Conservation (phyloP, 169 alveolate species). For the Cryptosporidium bovis region DNA sequence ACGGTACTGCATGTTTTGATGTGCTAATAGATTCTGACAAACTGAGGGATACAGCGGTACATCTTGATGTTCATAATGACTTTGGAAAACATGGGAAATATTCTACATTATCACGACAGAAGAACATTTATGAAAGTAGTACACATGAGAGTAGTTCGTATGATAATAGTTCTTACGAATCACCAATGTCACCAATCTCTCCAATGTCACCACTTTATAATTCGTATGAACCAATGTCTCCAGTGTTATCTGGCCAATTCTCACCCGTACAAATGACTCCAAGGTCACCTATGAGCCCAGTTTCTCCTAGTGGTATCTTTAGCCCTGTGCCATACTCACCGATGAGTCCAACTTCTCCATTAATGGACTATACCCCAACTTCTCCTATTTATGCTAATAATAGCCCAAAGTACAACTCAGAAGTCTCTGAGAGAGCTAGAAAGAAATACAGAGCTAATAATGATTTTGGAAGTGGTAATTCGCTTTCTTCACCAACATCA, state of each 20-base stretch:
- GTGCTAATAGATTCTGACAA: constrained; percentile 90
- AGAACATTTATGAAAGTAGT: neutral
- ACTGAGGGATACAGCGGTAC: constrained; percentile 88
- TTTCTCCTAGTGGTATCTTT: constrained; percentile 89
- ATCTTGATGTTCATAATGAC: constrained; percentile 83
- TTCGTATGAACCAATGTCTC: constrained; percentile 74
- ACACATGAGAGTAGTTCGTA: constrained; percentile 1
- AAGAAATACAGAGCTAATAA: constrained; percentile 45
- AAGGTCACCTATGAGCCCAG: constrained; percentile 75
- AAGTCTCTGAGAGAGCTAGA: constrained; percentile 46
- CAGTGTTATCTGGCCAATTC: constrained; percentile 70
- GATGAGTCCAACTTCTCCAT: constrained; percentile 86
- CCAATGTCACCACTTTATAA: constrained; percentile 78
- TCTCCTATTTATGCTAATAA: constrained; percentile 67
- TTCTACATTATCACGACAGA: constrained; percentile 83
- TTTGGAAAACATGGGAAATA: constrained; percentile 84
- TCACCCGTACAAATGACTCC: constrained; percentile 76
- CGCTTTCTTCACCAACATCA: constrained; percentile 43
- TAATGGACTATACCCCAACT: constrained; percentile 63
- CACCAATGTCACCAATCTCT: constrained; percentile 78
- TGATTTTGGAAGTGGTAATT: neutral
- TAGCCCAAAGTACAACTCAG: constrained; percentile 56
- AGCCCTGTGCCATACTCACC: constrained; percentile 90
- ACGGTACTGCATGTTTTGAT: constrained; percentile 94
- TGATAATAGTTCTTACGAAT: constrained; percentile 69